A percentile compares a stretch with the other conserved stretches of the same genome.
Evolutionary conservation across 225 moss, liverwort and hornwort genomes (phyloP).

Genomic region (Sphagnum tenellum): DNA sequence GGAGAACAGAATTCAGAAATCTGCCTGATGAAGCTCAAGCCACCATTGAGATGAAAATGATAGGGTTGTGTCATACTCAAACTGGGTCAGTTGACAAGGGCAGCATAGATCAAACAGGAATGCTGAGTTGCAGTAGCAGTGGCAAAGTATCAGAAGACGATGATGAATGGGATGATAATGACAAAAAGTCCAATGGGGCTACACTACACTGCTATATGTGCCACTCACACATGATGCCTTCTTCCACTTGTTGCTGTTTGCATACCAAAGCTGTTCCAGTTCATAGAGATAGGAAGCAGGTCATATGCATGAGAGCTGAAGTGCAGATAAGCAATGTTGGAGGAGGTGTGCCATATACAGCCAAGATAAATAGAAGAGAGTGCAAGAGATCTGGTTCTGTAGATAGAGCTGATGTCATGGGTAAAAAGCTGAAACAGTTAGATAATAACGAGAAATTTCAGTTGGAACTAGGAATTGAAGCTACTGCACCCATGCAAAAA

Average conservation of each 20-base stretch:
- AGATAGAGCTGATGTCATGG: slow-evolving; percentile 6
- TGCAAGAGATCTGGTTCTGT: slow-evolving; percentile 20
- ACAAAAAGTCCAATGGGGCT: slow-evolving; percentile 43
- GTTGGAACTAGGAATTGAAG: slow-evolving; percentile 1
- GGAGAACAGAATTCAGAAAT: slow-evolving; percentile 1
- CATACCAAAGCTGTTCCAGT: slow-evolving; percentile 60
- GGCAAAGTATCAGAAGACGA: slow-evolving; percentile 19
- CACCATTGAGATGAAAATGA: background rate
- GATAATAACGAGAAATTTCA: slow-evolving; percentile 3
- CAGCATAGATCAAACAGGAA: slow-evolving; percentile 19
- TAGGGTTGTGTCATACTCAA: slow-evolving; percentile 3
- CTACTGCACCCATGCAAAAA: background rate
- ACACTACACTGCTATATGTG: slow-evolving; percentile 58
- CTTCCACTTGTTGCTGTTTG: slow-evolving; percentile 78
- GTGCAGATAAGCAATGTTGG: slow-evolving; percentile 20
- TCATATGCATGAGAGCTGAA: slow-evolving; percentile 27
- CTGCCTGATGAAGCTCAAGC: slow-evolving; percentile 9
- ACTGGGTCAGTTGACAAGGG: slow-evolving; percentile 8
- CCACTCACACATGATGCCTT: slow-evolving; percentile 68
- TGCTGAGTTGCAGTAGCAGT: slow-evolving; percentile 45
- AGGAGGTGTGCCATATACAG: slow-evolving; percentile 9
- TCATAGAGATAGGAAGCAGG: slow-evolving; percentile 44
- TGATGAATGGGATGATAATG: slow-evolving; percentile 68
- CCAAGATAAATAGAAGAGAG: slow-evolving; percentile 13
- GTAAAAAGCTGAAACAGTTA: slow-evolving; percentile 24